phyloP scores from a whole-genome alignment of 2,329 filamentous ascomycete genomes.

The Zasmidium citrigriseum region DNA sequence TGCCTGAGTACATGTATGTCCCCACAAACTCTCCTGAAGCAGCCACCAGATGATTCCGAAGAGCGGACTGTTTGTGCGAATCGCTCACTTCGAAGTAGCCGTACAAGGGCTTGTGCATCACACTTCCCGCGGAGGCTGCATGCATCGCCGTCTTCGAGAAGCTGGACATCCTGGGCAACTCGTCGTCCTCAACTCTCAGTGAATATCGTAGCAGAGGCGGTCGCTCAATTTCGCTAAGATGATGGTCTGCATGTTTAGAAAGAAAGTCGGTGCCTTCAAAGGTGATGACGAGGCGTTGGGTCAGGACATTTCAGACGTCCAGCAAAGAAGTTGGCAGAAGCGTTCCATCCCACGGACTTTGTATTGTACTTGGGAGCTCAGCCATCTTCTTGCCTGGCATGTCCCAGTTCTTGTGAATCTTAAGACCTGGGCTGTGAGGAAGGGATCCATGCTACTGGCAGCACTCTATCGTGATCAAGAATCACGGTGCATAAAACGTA shows the following conservation, averaged over 20 bases:
- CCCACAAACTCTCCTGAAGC: not conserved
- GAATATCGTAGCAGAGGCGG: too few relatives aligned
- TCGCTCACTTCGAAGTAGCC: not conserved
- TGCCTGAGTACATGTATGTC: not conserved
- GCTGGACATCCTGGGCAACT: not conserved
- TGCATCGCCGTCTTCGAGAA: not conserved
- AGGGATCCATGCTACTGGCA: too few relatives aligned
- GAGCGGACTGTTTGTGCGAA: not conserved
- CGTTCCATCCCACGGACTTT: not conserved
- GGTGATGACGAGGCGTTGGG: too few relatives aligned
- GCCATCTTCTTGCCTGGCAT: not conserved
- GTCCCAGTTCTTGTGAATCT: not conserved
- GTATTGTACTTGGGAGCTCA: not conserved
- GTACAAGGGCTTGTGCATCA: not conserved
- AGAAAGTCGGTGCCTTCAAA: too few relatives aligned
- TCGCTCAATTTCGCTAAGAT: too few relatives aligned
- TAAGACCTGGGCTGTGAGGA: not conserved
- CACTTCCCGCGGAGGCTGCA: not conserved
- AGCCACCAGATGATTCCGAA: not conserved
- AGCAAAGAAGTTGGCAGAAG: not conserved
- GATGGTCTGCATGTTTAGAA: too few relatives aligned
- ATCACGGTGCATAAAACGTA: too few relatives aligned
- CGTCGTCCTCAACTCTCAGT: too few relatives aligned
- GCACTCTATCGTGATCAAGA: too few relatives aligned
- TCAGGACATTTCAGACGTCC: not conserved